A percentile compares a stretch with the other conserved stretches of the same genome.
Conservation (phyloP, 2,329 filamentous ascomycete genomes). For the Penicillium sp. region DNA sequence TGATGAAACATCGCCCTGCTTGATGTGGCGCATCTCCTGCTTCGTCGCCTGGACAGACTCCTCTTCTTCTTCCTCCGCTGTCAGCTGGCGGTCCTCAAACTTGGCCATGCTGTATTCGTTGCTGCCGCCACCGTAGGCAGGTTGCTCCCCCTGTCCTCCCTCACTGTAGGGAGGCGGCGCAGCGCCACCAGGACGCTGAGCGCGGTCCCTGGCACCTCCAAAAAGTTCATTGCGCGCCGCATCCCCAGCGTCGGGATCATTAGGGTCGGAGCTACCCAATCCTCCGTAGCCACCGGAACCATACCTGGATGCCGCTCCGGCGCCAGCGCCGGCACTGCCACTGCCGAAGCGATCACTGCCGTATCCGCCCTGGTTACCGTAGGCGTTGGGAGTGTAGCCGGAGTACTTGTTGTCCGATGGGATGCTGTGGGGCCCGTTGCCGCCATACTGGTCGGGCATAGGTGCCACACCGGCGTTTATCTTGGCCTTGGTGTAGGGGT, state of each 20-base stretch:
- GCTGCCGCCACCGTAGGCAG: constrained; percentile 34
- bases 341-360: constrained; percentile 55
- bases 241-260: constrained; percentile 53
- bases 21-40: constrained; percentile 71
- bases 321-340: constrained; percentile 34
- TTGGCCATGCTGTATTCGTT: constrained; percentile 39
- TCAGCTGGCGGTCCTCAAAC: constrained; percentile 73
- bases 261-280: constrained; percentile 51
- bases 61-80: constrained; percentile 75
- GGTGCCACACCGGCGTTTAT: constrained; percentile 42
- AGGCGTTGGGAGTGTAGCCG: constrained; percentile 43
- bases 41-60: constrained; percentile 71
- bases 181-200: constrained; percentile 33
- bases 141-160: constrained; percentile 12
- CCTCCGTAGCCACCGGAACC: constrained; percentile 56
- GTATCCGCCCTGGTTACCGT: constrained; percentile 50
- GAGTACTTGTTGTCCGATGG: constrained; percentile 36
- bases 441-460: constrained; percentile 29
- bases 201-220: constrained; percentile 54
- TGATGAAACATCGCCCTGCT: constrained; percentile 72
- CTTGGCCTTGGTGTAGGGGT: constrained; percentile 57
- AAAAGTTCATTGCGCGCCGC: constrained; percentile 59
- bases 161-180: constrained; percentile 30
- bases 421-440: constrained; percentile 28
- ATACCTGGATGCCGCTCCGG: constrained; percentile 47